phyloP scores from a whole-genome alignment of 2,329 filamentous ascomycete genomes.

The Sphaerulina musiva region DNA sequence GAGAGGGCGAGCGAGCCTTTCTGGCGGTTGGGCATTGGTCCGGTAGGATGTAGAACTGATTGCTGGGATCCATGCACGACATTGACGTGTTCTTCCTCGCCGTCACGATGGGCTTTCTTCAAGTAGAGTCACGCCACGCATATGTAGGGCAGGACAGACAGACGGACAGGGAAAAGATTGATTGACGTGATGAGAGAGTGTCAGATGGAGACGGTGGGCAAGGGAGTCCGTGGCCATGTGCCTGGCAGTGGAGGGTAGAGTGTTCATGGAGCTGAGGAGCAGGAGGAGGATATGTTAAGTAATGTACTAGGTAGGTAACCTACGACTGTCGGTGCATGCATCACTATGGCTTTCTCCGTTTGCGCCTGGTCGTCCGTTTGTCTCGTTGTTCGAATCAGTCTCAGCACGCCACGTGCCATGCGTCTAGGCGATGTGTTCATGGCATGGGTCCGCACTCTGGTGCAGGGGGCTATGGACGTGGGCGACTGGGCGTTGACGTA shows the following conservation, averaged over 20 bases:
- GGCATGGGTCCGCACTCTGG: background rate
- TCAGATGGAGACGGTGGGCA: background rate
- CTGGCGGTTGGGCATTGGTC: background rate
- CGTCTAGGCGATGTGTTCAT: background rate
- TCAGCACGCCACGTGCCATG: slow-evolving; percentile 9
- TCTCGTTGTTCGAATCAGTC: slow-evolving; percentile 4
- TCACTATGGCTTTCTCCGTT: background rate
- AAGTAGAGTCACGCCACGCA: background rate
- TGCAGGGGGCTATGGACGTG: too few species aligned
- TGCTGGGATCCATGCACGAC: background rate
- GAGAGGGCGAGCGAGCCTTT: background rate
- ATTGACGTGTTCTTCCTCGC: background rate
- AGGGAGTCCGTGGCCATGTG: background rate
- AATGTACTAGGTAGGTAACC: too few species aligned
- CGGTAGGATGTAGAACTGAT: background rate
- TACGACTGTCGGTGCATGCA: background rate
- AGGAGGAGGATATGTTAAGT: background rate
- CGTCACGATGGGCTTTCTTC: background rate
- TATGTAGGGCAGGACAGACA: background rate
- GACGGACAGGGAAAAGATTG: too few species aligned
- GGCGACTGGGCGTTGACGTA: slow-evolving; percentile 3
- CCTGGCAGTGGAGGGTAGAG: background rate
- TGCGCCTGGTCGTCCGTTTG: slow-evolving; percentile 3
- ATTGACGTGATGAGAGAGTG: too few species aligned
- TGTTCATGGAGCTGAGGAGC: background rate